phyloP scores from a whole-genome alignment of 2,329 filamentous ascomycete species.

The Davidsoniella australis region DNA sequence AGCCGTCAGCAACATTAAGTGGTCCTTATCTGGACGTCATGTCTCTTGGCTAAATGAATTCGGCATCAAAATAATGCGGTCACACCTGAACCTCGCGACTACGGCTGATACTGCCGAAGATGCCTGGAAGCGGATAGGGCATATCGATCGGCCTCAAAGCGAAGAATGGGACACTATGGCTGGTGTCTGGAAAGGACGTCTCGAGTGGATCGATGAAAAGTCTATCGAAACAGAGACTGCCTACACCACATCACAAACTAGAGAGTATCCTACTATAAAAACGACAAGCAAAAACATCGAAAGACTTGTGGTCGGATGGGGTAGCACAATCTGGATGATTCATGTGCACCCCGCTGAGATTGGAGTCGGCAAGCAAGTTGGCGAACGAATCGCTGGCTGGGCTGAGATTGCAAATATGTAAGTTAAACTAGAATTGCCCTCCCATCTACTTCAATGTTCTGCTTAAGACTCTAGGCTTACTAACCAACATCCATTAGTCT shows the following conservation, averaged over 20 bases:
- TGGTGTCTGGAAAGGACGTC: constrained; percentile 78
- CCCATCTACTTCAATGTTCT: no score
- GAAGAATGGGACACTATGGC: constrained; percentile 94
- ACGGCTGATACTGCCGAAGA: constrained; percentile 45
- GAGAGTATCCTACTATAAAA: constrained; percentile 10
- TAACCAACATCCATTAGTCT: constrained; percentile 37
- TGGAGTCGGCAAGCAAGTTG: constrained; percentile 46
- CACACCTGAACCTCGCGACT: constrained; percentile 51
- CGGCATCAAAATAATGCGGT: constrained; percentile 94
- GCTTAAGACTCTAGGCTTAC: background rate
- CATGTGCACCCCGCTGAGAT: constrained; percentile 67
- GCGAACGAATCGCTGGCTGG: constrained; percentile 56
- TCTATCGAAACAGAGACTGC: constrained; percentile 58
- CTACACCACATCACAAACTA: background rate
- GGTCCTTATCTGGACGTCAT: constrained; percentile 83
- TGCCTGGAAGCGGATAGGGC: constrained; percentile 87
- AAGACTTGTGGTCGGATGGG: constrained; percentile 85
- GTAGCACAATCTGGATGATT: constrained; percentile 88
- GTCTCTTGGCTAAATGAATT: constrained; percentile 93
- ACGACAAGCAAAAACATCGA: constrained; percentile 40
- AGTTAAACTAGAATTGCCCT: constrained; percentile 23
- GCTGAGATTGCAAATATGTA: constrained; percentile 88
- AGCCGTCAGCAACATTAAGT: constrained; percentile 78
- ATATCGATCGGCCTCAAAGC: constrained; percentile 74
- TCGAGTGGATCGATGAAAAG: constrained; percentile 83